Base-by-base conservation (phyloP, 2,329 filamentous ascomycete species). In the Exserohilum turcica region DNA sequence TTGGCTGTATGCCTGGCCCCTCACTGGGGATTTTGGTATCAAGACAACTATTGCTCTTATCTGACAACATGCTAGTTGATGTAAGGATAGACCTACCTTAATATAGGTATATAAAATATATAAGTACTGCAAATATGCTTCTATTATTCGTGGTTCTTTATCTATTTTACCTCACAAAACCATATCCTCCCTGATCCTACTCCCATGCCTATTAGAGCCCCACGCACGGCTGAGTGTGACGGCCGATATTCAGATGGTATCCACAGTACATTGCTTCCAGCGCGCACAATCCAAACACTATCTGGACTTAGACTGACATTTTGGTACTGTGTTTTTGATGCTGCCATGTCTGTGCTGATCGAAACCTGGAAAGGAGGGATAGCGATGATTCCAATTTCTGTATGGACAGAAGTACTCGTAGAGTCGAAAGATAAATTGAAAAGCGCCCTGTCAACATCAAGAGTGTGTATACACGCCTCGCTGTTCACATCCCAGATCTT, bases 221-320 rank as follows among this genome's bases (percentile, higher is more conserved):
- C 52, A 19, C 44, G 48, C 37, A 64, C 49, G 43, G 48, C 29
- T 38, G 52, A 64, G 28, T 47, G 53, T 21, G 43, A 56, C 15
- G 59, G 53, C 13, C 63, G 57, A 60, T 65, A 65, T 53, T 67
- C 61, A 48, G 49, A 56, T 12, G 63, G 64, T 38, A 67, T 19
- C 59, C 57, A 63, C 5, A 67, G 43, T 15, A 65, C 24, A 7
- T 63, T 64, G 35, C 59, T 43, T 13, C 46, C 50, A 36, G 48
- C 45, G 48, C 57, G 40, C 32, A 31, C 62, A 18, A 67, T 64
- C 64, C 58, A 67, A 49, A 35, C 53, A 9, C 48, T 24, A 35
- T 59, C 55, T 54, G 42, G 31, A 35, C 52, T 61, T 6, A 66
- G 8, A 32, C 44, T 47, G 16, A 31, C n/a, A 32, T 37, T 52